A percentile compares a stretch with the other conserved stretches of the same genome.
Evolutionary conservation across 768 basidiomycete species (phyloP).

Genomic region (Panus rudis): DNA sequence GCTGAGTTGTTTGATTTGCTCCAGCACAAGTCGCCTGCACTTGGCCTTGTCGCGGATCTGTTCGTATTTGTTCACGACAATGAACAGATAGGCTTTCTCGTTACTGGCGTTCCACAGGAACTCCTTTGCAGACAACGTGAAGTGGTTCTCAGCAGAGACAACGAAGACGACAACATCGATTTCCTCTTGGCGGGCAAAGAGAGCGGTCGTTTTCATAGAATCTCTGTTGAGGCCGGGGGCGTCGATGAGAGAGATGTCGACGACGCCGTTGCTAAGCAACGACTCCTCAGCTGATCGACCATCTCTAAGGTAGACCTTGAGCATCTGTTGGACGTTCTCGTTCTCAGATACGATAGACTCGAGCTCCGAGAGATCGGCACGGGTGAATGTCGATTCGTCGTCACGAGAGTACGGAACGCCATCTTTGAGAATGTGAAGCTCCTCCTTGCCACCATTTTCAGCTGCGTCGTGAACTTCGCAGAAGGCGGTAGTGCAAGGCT

Average conservation of each 20-base stretch:
- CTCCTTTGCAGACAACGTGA: constrained; percentile 91
- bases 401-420: constrained; percentile 57
- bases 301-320: constrained; percentile 89
- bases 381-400: constrained; percentile 73
- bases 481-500: constrained; percentile 95
- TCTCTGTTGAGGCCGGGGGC: constrained; percentile 97
- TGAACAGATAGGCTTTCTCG: constrained; percentile 97
- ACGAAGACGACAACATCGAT: constrained; percentile 99
- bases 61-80: constrained; percentile 97
- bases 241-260: constrained; percentile 97
- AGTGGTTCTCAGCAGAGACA: constrained; percentile 97
- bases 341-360: constrained; percentile 75
- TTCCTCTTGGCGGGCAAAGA: constrained; percentile 94
- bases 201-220: constrained; percentile 86
- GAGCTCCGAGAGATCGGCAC: constrained; percentile 58
- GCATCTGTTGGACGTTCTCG: constrained; percentile 59
- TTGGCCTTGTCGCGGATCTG: constrained; percentile 93
- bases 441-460: constrained; percentile 74
- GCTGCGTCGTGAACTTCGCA: constrained; percentile 92
- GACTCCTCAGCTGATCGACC: constrained; percentile 72
- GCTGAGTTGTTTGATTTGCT: constrained; percentile 89
- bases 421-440: constrained; percentile 77
- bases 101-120: constrained; percentile 90
- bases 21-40: constrained; percentile 80
- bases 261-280: constrained; percentile 89